phyloP scores from a whole-genome alignment of 2,329 filamentous ascomycete species.

The Aspergillus sclerotialis region DNA sequence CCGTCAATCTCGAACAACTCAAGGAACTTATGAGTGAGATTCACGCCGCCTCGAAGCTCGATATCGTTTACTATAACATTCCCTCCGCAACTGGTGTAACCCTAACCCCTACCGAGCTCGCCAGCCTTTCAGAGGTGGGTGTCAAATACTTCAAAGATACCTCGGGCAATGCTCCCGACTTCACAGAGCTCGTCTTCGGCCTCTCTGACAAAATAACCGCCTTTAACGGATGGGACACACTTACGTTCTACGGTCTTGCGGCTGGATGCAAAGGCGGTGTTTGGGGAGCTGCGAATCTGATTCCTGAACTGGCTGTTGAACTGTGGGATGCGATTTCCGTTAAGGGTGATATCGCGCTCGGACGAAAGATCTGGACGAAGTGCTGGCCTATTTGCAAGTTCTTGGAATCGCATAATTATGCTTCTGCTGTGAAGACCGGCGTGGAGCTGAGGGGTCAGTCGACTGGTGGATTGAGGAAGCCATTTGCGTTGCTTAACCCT shows the following conservation, averaged over 20 bases:
- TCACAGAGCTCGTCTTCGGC: conserved; percentile 45
- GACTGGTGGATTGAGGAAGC: conserved; percentile 45
- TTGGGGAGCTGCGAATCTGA: conserved; percentile 47
- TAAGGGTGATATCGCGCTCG: conserved; percentile 35
- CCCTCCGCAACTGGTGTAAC: conserved; percentile 41
- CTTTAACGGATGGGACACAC: conserved; percentile 49
- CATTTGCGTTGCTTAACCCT: conserved; percentile 36
- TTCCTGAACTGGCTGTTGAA: conserved; percentile 43
- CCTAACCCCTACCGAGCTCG: conserved; percentile 38
- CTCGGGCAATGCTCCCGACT: conserved; percentile 44
- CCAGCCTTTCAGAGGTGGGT: conserved; percentile 38
- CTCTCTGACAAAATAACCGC: conserved; percentile 37
- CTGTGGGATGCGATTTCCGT: conserved; percentile 44
- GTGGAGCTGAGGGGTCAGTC: conserved; percentile 41
- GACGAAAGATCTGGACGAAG: conserved; percentile 43
- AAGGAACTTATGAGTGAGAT: conserved; percentile 37
- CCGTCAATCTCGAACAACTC: conserved; percentile 35
- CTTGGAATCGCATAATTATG: conserved; percentile 44
- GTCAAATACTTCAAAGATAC: conserved; percentile 49
- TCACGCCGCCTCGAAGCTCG: conserved; percentile 32
- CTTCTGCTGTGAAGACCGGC: conserved; percentile 43
- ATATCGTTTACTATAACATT: conserved; percentile 48
- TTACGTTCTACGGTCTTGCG: conserved; percentile 48
- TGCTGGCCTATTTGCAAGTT: conserved; percentile 47
- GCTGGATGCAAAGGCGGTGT: conserved; percentile 45